Base-by-base conservation (phyloP, 2,329 filamentous ascomycete species). In the Calonectria hawksworthii region DNA sequence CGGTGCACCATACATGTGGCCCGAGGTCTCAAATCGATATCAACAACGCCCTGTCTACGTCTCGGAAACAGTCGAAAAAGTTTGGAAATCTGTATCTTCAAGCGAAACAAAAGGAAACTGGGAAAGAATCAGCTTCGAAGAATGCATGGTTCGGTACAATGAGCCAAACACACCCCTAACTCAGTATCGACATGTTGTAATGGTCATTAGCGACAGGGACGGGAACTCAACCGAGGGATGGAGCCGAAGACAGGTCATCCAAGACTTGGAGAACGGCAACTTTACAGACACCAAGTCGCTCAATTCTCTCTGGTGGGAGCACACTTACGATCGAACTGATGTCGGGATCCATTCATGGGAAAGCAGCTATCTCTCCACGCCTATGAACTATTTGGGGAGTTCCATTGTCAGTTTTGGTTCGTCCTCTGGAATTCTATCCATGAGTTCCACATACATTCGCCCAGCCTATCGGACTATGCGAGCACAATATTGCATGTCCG, bases 81-180 rank as follows among this genome's bases (percentile, higher is more conserved):
- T 78, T 1, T 73, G 64, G 0, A 21, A 67, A 8, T 78, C 76
- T 0, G 50, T 78, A 14, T 50, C 54, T 0, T 36, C 65, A 0
- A 72, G 28, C 1, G 2, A 6, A 0, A 73, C 44, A 0, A 26
- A 10, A 11, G 38, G 9, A 1, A 68, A 18, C 1, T 78, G 76
- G 74, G 13, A 67, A 28, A 6, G 3, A 1, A n/a, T 76, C 8
- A 2, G 1, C 1, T 30, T 73, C 1, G 0, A 13, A 0, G 52
- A 44, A 0, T 78, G 76, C 8, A 78, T 78, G 23, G 2, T 23
- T 13, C 68, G 76, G 3, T 78, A 78, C 2, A 76, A 78, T 11
- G 32, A 76, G 4, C 65, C 74, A 0, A 14, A 71, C 0, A 41
- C 59, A 8, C 65, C 75, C 1, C 52, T 77, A 34, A 76, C 66